Conservation (phyloP, 164 flowering plant species). For the Vitis vinifera region ASM3070453v1 NC_081821.1:5180001-5180500, state of each 20-base stretch:
- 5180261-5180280: constrained; percentile 36
- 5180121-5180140: constrained; percentile 57
- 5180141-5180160: constrained; percentile 37
- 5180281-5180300: constrained; percentile 31
- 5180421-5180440: too few species aligned
- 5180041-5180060: constrained; percentile 55
- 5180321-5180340: background rate
- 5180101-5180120: constrained; percentile 34
- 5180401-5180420: constrained; percentile 36
- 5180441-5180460: too few species aligned
- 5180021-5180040: constrained; percentile 34
- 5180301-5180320: constrained; percentile 27
- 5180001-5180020: constrained; percentile 58
- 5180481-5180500: too few species aligned
- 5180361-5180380: constrained; percentile 34
- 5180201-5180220: constrained; percentile 22
- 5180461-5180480: too few species aligned
- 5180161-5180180: constrained; percentile 38
- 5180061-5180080: constrained; percentile 55
- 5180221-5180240: constrained; percentile 49
- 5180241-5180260: constrained; percentile 30
- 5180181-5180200: constrained; percentile 44
- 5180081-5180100: constrained; percentile 39
- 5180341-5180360: constrained; percentile 25
- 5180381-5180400: constrained; percentile 39